phyloP scores from a whole-genome alignment of 352 stramenopile species.

The Pythium pyrilobum region DNA sequence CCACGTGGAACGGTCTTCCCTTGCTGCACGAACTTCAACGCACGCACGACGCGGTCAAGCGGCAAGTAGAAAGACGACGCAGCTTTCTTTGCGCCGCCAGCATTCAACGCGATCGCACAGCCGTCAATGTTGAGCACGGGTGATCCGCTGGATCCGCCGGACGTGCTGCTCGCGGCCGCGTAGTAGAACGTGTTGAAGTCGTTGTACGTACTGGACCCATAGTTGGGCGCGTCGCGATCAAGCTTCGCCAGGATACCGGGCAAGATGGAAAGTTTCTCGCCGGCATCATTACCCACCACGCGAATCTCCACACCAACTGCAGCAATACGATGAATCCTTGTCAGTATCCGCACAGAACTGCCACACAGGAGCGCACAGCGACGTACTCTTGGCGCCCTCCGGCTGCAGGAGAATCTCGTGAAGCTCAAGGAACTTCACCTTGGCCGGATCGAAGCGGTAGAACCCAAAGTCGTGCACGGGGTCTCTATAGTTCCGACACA shows the following conservation, averaged over 20 bases:
- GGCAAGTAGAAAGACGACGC: conserved; percentile 90
- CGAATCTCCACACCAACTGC: conserved; percentile 88
- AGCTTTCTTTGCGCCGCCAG: conserved; percentile 82
- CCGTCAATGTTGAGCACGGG: conserved; percentile 87
- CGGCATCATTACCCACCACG: conserved; percentile 90
- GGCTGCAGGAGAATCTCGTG: conserved; percentile 86
- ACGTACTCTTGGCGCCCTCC: conserved; percentile 69
- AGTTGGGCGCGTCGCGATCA: conserved; percentile 87
- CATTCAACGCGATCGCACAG: conserved; percentile 89
- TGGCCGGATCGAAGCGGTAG: conserved; percentile 82
- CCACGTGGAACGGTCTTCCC: conserved; percentile 56
- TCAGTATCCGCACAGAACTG: no score
- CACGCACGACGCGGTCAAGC: conserved; percentile 79
- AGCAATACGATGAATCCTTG: no score
- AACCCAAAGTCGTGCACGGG: conserved; percentile 93
- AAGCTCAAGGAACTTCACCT: conserved; percentile 85
- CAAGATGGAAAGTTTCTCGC: conserved; percentile 90
- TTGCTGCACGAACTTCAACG: conserved; percentile 60
- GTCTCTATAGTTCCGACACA: conserved; percentile 35
- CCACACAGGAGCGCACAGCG: no score
- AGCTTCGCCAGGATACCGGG: conserved; percentile 87
- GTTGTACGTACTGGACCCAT: conserved; percentile 84
- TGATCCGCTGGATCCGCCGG: conserved; percentile 83
- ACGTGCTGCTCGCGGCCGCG: conserved; percentile 81
- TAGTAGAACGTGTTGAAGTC: conserved; percentile 95